Evolutionary conservation across 208 protist genomes (phyloP).

Genomic region (Kentomonas sorsogonicus): DNA sequence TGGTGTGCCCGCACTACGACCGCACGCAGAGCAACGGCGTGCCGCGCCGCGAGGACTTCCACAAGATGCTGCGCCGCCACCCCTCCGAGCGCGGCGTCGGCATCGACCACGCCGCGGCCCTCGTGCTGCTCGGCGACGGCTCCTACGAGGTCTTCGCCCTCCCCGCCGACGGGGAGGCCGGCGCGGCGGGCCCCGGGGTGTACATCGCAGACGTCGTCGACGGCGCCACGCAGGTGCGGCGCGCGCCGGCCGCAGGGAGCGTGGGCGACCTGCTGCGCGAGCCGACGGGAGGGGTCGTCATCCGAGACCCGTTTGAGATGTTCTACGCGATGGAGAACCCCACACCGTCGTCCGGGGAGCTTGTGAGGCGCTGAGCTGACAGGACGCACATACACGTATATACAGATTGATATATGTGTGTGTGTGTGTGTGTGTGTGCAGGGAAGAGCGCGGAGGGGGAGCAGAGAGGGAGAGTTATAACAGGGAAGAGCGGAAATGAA

Average conservation of each 20-base stretch:
- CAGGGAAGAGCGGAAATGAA: too few species aligned
- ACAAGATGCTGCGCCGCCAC: constrained; percentile 85
- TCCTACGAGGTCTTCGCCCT: constrained; percentile 52
- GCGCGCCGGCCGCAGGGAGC: constrained; percentile 21
- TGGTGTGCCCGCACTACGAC: constrained; percentile 87
- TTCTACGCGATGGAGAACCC: constrained; percentile 83
- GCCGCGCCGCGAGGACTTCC: constrained; percentile 71
- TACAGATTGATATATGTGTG: constrained; percentile 1
- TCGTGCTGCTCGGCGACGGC: constrained; percentile 67
- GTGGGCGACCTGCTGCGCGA: constrained; percentile 46
- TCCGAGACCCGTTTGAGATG: constrained; percentile 78
- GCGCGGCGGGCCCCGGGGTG: constrained; percentile 15
- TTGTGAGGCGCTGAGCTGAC: constrained; percentile 19
- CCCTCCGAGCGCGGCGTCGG: constrained; percentile 79
- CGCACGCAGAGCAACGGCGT: constrained; percentile 60
- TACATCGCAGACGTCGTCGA: constrained; percentile 63
- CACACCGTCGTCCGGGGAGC: constrained; percentile 47
- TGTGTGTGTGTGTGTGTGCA: too few species aligned
- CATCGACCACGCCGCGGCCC: constrained; percentile 82
- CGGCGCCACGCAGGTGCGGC: constrained; percentile 20
- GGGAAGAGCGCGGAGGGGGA: too few species aligned
- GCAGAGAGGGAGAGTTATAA: too few species aligned
- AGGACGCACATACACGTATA: not conserved
- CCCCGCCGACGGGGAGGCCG: not conserved
- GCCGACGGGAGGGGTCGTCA: constrained; percentile 53